Percentiles rank a stretch among this genome's conserved stretches.
Conservation (phyloP, 768 basidiomycete species). For the Kwoniella bestiolae region DNA sequence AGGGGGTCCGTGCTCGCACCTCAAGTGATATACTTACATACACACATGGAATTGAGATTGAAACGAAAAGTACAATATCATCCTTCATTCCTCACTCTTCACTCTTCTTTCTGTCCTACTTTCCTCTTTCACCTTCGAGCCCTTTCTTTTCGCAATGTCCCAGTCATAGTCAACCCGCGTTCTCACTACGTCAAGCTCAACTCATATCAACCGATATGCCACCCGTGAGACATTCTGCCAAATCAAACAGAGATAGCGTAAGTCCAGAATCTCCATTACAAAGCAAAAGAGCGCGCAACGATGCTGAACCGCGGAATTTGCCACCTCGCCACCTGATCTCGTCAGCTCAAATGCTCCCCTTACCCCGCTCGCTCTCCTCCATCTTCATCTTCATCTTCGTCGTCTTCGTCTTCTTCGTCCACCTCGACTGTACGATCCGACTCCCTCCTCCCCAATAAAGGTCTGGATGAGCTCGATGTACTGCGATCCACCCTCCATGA, state of each 20-base stretch:
- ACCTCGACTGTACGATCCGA: no score
- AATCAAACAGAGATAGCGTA: background rate
- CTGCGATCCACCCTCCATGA: background rate
- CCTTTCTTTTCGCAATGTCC: no score
- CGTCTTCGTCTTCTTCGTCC: background rate
- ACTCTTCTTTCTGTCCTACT: background rate
- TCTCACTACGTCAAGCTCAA: no score
- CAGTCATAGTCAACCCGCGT: no score
- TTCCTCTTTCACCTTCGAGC: no score
- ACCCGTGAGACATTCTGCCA: background rate
- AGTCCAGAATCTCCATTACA: background rate
- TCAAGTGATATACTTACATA: no score
- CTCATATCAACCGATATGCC: background rate
- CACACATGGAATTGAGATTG: no score
- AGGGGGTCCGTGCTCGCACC: background rate
- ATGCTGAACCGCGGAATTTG: no score
- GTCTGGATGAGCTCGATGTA: background rate
- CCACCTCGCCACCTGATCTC: no score
- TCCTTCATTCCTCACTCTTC: background rate
- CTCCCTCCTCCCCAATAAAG: background rate
- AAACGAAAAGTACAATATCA: background rate
- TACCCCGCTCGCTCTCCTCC: no score
- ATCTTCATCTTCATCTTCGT: background rate
- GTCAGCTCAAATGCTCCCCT: no score
- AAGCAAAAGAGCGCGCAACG: no score